Percentiles rank a stretch among this genome's conserved stretches.
These are phyloP conservation scores for Solanum hybrid DNA, from an alignment of 305 asterid species.

Conservation along the genomic window DNA sequence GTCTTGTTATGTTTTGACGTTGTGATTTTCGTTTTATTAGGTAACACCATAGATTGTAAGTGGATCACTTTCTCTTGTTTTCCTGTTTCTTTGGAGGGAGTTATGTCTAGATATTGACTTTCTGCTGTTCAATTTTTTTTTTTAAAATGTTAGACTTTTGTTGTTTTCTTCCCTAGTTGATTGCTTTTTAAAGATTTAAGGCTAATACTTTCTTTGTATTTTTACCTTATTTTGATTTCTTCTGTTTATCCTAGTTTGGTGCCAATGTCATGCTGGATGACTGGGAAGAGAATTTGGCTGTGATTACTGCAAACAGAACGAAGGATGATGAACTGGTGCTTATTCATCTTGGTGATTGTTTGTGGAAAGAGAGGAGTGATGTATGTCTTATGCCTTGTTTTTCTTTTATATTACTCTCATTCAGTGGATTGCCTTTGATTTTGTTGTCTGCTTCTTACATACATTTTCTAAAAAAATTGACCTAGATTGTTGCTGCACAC, in stretches of 20 bases:
- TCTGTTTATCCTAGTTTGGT: slow-evolving; percentile 31
- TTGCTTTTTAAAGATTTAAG: neutral
- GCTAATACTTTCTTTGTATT: neutral
- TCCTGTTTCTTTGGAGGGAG: neutral
- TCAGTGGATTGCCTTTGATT: slow-evolving; percentile 7
- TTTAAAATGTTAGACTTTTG: neutral
- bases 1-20: neutral
- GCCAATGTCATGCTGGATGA: slow-evolving; percentile 80
- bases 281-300: slow-evolving; percentile 98
- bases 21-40: neutral
- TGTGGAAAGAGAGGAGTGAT: slow-evolving; percentile 93
- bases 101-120: neutral
- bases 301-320: slow-evolving; percentile 91
- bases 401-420: slow-evolving; percentile 4
- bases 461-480: slow-evolving; percentile 5
- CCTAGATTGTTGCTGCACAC: slow-evolving; percentile 83
- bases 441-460: slow-evolving; percentile 1
- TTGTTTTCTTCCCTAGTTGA: neutral
- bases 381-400: slow-evolving; percentile 37
- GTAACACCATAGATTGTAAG: neutral
- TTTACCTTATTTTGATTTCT: neutral
- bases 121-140: neutral
- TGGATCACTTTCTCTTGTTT: neutral
- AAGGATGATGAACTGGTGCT: slow-evolving; percentile 97
- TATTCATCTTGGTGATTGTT: slow-evolving; percentile 92